Evolutionary conservation across 495 filamentous ascomycete species (phyloP).

Genomic region (Thermothielavioides terrestris): DNA sequence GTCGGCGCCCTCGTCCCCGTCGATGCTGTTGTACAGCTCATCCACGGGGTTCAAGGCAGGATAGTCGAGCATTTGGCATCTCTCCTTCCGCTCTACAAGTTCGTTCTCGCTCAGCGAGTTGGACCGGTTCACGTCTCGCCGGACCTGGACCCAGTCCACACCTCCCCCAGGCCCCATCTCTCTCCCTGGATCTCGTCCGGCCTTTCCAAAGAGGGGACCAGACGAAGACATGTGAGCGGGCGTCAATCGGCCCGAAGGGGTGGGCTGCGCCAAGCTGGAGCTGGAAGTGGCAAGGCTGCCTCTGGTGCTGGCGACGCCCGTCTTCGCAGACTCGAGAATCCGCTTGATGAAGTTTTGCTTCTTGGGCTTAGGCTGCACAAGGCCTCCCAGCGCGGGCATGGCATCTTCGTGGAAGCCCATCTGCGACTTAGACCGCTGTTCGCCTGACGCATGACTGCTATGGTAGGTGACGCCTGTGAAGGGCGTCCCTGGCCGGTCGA

Average conservation of each 20-base stretch:
- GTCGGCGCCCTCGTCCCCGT: conserved; percentile 86
- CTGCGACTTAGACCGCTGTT: conserved; percentile 39
- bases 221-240: conserved; percentile 5
- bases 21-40: conserved; percentile 69
- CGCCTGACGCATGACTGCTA: conserved; percentile 69
- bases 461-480: conserved; percentile 74
- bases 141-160: conserved; percentile 91
- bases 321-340: conserved; percentile 90
- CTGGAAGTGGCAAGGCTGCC: conserved; percentile 65
- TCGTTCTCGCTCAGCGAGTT: conserved; percentile 89
- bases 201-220: conserved; percentile 37
- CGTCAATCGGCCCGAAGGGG: conserved; percentile 20
- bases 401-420: conserved; percentile 39
- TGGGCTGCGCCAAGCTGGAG: too few species aligned
- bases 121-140: conserved; percentile 88
- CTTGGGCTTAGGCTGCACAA: conserved; percentile 78
- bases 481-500: conserved; percentile 58
- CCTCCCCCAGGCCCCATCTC: conserved; percentile 59
- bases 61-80: conserved; percentile 90
- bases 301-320: conserved; percentile 79
- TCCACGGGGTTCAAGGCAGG: conserved; percentile 83
- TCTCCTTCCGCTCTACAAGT: conserved; percentile 73
- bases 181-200: conserved; percentile 43
- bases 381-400: conserved; percentile 41
- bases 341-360: conserved; percentile 96